phyloP scores from a whole-genome alignment of 805 yeast species.

The Candida saitoana region DNA sequence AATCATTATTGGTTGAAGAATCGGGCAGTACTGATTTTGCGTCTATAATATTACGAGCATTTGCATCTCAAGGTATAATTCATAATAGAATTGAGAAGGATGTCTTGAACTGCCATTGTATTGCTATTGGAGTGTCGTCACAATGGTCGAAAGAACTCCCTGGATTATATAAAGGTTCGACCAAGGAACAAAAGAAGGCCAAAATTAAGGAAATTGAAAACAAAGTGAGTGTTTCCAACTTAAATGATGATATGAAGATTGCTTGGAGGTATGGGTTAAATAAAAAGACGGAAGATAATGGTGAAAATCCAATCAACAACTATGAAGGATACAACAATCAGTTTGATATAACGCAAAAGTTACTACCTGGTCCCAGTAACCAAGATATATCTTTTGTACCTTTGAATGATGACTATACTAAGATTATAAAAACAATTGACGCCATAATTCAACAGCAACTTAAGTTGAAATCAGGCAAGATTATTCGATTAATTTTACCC shows the following conservation, averaged over 20 bases:
- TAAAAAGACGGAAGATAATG: slow-evolving; percentile 17
- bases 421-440: slow-evolving; percentile 40
- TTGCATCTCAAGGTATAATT: slow-evolving; percentile 71
- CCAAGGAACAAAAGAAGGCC: slow-evolving; percentile 61
- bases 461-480: slow-evolving; percentile 38
- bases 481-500: slow-evolving; percentile 70
- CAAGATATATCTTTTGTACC: slow-evolving; percentile 60
- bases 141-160: slow-evolving; percentile 71
- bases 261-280: slow-evolving; percentile 87
- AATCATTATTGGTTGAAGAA: slow-evolving; percentile 70
- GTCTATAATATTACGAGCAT: slow-evolving; percentile 61
- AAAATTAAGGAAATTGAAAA: slow-evolving; percentile 54
- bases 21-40: slow-evolving; percentile 85
- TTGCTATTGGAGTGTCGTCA: slow-evolving; percentile 57
- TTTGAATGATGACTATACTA: slow-evolving; percentile 17
- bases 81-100: slow-evolving; percentile 50
- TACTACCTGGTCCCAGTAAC: slow-evolving; percentile 62
- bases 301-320: slow-evolving; percentile 10
- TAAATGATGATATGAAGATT: slow-evolving; percentile 62
- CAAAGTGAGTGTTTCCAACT: slow-evolving; percentile 64
- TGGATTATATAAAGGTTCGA: slow-evolving; percentile 67
- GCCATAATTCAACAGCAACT: slow-evolving; percentile 29
- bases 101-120: slow-evolving; percentile 49
- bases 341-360: slow-evolving; percentile 72
- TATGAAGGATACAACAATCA: slow-evolving; percentile 57